A percentile compares a stretch with the other conserved stretches of the same genome.
phyloP scores from a whole-genome alignment of 306 rosid species.

The Ziziphus jujuba region DNA sequence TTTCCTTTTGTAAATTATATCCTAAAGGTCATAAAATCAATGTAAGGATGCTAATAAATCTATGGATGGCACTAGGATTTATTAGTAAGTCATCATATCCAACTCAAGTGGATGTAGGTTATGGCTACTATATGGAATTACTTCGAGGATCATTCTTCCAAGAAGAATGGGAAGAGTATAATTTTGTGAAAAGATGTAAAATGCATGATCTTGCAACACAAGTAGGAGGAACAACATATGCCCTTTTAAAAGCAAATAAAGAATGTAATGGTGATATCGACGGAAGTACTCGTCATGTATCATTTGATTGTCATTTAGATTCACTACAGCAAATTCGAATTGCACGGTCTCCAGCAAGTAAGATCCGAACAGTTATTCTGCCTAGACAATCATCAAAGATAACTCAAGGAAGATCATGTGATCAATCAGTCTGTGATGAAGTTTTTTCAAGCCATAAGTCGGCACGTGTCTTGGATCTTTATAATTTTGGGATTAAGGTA shows the following conservation, averaged over 20 bases:
- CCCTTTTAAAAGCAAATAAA: too few relatives aligned
- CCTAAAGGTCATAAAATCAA: slow-evolving; percentile 2
- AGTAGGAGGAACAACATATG: neutral
- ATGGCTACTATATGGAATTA: neutral
- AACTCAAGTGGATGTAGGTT: neutral
- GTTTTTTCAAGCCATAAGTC: too few relatives aligned
- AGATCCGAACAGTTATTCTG: neutral
- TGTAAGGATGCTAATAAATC: neutral
- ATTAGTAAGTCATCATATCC: neutral
- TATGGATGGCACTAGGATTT: slow-evolving; percentile 2
- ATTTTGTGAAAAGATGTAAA: neutral
- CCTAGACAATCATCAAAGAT: too few relatives aligned
- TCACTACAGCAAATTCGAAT: neutral
- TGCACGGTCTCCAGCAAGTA: neutral
- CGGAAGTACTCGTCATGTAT: neutral
- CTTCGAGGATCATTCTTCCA: neutral
- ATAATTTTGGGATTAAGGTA: too few relatives aligned
- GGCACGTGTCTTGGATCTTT: too few relatives aligned
- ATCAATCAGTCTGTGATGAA: too few relatives aligned
- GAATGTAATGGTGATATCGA: neutral
- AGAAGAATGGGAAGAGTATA: neutral
- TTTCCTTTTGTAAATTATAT: neutral
- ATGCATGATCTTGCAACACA: neutral
- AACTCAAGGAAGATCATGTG: too few relatives aligned
- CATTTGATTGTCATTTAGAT: neutral